phyloP scores from a whole-genome alignment of 1,139 yeast species.

The Kurtzmaniella quercitrusa region DNA sequence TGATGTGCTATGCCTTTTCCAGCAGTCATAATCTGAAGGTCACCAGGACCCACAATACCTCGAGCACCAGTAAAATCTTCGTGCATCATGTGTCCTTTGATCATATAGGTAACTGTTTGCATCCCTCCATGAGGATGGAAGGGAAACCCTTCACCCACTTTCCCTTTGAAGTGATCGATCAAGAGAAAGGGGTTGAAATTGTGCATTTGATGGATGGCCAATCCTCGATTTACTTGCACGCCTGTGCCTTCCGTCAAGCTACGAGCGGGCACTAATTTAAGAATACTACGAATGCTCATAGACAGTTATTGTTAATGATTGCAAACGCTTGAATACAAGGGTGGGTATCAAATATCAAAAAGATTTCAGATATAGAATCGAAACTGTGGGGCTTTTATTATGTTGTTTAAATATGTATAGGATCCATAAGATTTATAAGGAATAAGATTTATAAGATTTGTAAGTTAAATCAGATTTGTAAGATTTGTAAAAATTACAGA shows the following conservation, averaged over 20 bases:
- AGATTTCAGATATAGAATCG: too few species aligned
- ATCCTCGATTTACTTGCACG: constrained; percentile 5
- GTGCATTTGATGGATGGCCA: constrained; percentile 8
- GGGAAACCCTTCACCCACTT: constrained; percentile 19
- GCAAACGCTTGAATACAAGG: too few species aligned
- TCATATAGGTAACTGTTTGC: constrained; percentile 22
- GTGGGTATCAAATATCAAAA: too few species aligned
- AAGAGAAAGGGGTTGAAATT: constrained; percentile 24
- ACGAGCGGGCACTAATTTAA: neutral
- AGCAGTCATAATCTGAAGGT: constrained; percentile 29
- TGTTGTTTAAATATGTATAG: too few species aligned
- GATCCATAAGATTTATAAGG: too few species aligned
- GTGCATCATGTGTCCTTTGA: constrained; percentile 25
- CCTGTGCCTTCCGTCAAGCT: constrained; percentile 4
- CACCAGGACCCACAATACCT: constrained; percentile 24
- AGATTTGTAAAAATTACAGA: too few species aligned
- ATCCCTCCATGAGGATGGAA: constrained; percentile 29
- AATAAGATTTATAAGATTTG: too few species aligned
- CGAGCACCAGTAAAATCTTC: constrained; percentile 28
- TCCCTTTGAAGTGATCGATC: constrained; percentile 22
- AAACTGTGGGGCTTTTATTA: too few species aligned
- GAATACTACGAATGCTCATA: neutral
- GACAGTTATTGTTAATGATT: too few species aligned
- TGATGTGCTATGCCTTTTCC: constrained; percentile 27
- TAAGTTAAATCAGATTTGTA: too few species aligned